phyloP scores from a whole-genome alignment of 1,139 yeast species.

The Diutina ranongensis region DNA sequence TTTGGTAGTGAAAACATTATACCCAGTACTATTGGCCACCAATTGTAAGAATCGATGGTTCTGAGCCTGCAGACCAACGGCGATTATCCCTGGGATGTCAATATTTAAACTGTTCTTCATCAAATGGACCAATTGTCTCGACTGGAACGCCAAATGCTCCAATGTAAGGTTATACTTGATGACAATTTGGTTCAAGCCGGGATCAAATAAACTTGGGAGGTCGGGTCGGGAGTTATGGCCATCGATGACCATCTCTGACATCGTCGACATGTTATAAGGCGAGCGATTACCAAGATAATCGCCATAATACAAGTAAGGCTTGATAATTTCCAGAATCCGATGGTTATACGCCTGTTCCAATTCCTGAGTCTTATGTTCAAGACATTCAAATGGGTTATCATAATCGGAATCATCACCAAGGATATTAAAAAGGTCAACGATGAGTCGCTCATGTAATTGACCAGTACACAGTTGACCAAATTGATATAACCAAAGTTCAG shows the following conservation, averaged over 20 bases:
- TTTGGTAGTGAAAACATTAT: neutral
- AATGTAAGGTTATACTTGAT: neutral
- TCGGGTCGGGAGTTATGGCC: constrained; percentile 4
- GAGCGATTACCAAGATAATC: neutral
- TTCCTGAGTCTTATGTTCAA: constrained; percentile 1
- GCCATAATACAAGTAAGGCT: constrained; percentile 2
- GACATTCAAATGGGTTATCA: neutral
- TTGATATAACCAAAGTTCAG: neutral
- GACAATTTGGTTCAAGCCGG: neutral
- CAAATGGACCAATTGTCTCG: neutral
- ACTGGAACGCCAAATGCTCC: constrained; percentile 1
- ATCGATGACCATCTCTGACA: constrained; percentile 3
- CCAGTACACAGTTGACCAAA: constrained; percentile 4
- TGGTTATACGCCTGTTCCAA: neutral
- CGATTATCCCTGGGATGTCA: neutral
- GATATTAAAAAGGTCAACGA: neutral
- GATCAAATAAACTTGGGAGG: neutral
- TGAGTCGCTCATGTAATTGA: neutral
- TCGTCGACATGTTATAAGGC: constrained; percentile 2
- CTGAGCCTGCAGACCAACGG: neutral
- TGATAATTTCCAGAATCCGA: neutral
- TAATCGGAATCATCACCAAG: neutral
- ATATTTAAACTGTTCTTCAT: neutral
- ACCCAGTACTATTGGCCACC: neutral
- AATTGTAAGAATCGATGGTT: neutral